Conservation (phyloP, 345 rosid genomes). For the Gossypium longicalyx region DNA sequence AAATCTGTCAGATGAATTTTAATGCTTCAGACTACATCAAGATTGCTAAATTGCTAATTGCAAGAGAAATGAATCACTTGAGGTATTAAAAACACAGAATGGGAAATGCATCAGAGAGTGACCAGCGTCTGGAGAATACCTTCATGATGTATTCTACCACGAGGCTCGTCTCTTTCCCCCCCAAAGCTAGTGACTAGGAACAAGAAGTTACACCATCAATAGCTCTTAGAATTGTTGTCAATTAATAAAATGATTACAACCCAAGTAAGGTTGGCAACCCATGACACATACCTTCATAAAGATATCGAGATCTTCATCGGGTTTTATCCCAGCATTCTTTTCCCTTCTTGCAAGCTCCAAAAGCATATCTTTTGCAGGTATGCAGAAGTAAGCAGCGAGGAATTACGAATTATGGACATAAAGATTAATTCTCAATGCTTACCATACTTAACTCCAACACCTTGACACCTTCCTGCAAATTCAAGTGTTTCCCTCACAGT, state of each 20-base stretch:
- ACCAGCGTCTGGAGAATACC: constrained; percentile 48
- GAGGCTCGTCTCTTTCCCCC: constrained; percentile 77
- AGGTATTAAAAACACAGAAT: neutral
- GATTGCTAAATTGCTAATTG: neutral
- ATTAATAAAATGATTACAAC: neutral
- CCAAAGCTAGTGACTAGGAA: constrained; percentile 77
- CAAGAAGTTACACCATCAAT: neutral
- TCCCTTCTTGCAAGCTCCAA: constrained; percentile 89
- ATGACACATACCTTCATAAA: constrained; percentile 74
- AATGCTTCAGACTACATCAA: constrained; percentile 30
- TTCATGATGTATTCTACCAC: constrained; percentile 92
- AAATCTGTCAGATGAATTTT: constrained; percentile 66
- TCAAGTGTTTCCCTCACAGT: constrained; percentile 84
- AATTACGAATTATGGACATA: constrained; percentile 3
- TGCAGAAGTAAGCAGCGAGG: constrained; percentile 22
- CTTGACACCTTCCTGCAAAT: constrained; percentile 91
- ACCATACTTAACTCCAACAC: constrained; percentile 93
- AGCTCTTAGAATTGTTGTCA: neutral
- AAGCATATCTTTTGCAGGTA: constrained; percentile 67
- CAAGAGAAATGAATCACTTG: neutral
- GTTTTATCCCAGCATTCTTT: constrained; percentile 82
- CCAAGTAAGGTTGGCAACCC: constrained; percentile 7
- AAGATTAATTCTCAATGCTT: constrained; percentile 22
- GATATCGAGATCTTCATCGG: constrained; percentile 97
- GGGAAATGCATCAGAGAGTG: neutral